Percentiles rank a stretch among this genome's conserved stretches.
Conservation (phyloP, 2,329 filamentous ascomycete genomes). For the Pyricularia grisea region DNA sequence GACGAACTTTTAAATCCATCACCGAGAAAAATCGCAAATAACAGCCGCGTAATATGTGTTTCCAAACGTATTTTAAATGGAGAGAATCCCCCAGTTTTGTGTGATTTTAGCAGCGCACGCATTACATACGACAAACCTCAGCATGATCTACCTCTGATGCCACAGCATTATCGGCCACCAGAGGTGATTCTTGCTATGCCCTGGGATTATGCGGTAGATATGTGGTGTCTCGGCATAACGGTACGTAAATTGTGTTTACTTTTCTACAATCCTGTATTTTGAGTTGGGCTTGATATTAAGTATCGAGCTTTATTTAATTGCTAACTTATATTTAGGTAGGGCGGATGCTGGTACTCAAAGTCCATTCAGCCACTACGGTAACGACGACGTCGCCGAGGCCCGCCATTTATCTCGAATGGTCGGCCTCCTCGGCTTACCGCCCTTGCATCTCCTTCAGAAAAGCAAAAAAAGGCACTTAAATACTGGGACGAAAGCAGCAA, state of each 20-base stretch:
- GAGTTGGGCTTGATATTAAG: neutral
- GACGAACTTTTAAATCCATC: neutral
- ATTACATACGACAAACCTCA: neutral
- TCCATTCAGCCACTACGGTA: neutral
- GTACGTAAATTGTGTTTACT: neutral
- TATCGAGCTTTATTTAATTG: neutral
- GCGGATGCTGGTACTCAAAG: neutral
- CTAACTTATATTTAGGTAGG: neutral
- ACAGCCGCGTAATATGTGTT: neutral
- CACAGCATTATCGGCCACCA: neutral
- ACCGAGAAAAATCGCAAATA: neutral
- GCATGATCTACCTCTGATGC: neutral
- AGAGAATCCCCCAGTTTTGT: neutral
- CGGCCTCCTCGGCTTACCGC: neutral
- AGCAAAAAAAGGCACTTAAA: neutral
- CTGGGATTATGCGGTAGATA: neutral
- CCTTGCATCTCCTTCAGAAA: neutral
- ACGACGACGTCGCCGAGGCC: neutral
- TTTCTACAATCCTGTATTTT: neutral
- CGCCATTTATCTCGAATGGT: neutral
- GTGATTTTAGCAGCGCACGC: neutral
- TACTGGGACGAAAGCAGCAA: neutral
- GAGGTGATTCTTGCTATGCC: neutral
- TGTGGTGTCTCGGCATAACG: neutral
- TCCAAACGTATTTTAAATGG: neutral